Evolutionary conservation across 257 asterid genomes (phyloP), one percentile per base, ranked within the genome.

Genomic region (Catharanthus roseus): DNA sequence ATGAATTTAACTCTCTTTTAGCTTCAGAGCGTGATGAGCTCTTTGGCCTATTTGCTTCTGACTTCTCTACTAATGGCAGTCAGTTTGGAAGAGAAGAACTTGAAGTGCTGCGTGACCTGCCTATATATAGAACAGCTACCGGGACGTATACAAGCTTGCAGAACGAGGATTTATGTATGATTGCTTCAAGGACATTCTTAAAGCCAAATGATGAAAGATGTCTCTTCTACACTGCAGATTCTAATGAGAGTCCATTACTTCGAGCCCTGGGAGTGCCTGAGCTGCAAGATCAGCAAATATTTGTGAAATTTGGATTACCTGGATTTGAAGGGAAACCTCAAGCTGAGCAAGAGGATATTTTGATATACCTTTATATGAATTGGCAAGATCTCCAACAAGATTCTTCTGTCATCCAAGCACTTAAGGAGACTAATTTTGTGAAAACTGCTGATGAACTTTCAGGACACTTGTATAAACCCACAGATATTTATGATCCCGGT

Each of bases 191-290:
- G 81, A 89, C 97, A 73, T 93, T 93, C 79, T 92, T 93, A 74
- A 93, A 89, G 88, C 96, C 97, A 73, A 80, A 82, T 80, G 85
- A 84, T 72, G 93, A 85, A 70, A 79, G 82, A 33, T 93, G 98
- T 73, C 93, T 93, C 75, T 87, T 84, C 44, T 79, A 85, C 76
- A 78, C 87, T 74, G 66, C 89, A 44, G 79, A 85, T 73, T 87
- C 96, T 77, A 71, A 70, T 72, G 93, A 83, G 77, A 83, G 88
- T 78, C 77, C 87, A 77, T 78, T 93, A 44, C 91, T 90, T 71
- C 87, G 83, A 75, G 98, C 95, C 74, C 96, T 93, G 74, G 93
- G 96, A 69, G 82, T 93, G 82, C 93, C 93, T 72, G 98, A 90
- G 83, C 80, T 86, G 78, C 81, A 82, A 77, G 95, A 93, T 80